phyloP scores from a whole-genome alignment of 2,329 filamentous ascomycete species.

The Penicillium sp. region DNA sequence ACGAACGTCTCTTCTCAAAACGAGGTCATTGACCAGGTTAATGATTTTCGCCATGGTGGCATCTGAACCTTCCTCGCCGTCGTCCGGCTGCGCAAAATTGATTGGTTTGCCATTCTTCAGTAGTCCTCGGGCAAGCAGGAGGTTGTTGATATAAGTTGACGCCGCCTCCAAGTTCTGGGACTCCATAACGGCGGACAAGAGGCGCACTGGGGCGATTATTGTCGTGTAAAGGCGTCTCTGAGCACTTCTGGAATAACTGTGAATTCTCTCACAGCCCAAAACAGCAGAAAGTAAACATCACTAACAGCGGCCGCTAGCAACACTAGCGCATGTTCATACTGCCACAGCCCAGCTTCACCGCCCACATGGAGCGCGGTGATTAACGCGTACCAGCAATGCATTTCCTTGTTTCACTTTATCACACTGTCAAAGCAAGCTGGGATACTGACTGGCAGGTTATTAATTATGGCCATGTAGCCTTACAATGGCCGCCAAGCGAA shows the following conservation, averaged over 20 bases:
- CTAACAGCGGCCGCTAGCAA: background rate
- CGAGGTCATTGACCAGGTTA: conserved; percentile 88
- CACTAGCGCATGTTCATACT: background rate
- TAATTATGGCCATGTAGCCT: background rate
- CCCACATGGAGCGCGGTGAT: conserved; percentile 11
- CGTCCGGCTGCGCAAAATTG: conserved; percentile 73
- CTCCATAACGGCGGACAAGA: conserved; percentile 33
- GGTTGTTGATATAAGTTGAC: conserved; percentile 62
- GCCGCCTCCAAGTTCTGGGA: conserved; percentile 55
- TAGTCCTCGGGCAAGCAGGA: conserved; percentile 60
- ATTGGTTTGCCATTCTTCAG: conserved; percentile 58
- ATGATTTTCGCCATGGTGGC: conserved; percentile 82
- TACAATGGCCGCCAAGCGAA: conserved; percentile 11
- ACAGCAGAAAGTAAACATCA: conserved; percentile 43
- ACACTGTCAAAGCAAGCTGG: background rate
- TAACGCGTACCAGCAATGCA: no score
- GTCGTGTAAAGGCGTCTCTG: background rate
- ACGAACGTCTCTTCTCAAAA: conserved; percentile 81
- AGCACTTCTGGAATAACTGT: background rate
- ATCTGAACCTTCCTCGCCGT: conserved; percentile 56
- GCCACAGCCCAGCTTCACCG: conserved; percentile 5
- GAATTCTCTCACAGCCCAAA: conserved; percentile 29
- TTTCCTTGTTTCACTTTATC: background rate
- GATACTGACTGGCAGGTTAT: background rate
- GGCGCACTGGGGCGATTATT: background rate